Conservation (phyloP, 1,284 basidiomycete genomes). For the Sutorius eximius region DNA sequence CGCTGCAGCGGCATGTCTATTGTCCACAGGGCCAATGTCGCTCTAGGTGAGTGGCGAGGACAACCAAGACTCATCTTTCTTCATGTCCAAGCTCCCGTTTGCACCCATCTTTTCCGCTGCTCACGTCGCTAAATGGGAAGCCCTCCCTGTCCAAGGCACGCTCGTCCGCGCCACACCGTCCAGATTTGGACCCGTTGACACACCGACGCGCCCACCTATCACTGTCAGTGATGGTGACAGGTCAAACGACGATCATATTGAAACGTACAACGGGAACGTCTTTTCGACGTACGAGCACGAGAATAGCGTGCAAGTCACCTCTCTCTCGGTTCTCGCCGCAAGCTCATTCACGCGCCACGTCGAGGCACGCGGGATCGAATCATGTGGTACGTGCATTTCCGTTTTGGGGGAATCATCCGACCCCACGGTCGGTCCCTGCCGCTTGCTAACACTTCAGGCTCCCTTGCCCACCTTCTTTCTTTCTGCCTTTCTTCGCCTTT, state of each 20-base stretch:
- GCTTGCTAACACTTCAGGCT: not conserved
- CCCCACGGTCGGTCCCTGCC: no score
- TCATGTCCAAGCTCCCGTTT: constrained; percentile 22
- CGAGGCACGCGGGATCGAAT: not conserved
- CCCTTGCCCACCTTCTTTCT: not conserved
- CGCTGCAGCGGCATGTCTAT: constrained; percentile 15
- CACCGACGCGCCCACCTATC: no score
- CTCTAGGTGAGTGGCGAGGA: not conserved
- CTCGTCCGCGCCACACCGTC: not conserved
- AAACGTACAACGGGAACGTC: not conserved
- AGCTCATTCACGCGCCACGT: not conserved
- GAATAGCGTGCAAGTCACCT: not conserved
- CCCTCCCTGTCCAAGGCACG: constrained; percentile 9
- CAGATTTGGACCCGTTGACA: not conserved
- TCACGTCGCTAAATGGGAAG: constrained; percentile 29
- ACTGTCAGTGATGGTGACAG: not conserved
- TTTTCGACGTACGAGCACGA: not conserved
- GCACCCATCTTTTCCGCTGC: constrained; percentile 26
- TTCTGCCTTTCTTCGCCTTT: not conserved
- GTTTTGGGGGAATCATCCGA: not conserved
- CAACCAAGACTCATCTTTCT: not conserved
- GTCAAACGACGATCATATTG: not conserved
- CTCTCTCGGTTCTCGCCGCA: not conserved
- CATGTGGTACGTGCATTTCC: constrained; percentile 1
- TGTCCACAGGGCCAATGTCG: not conserved